A percentile compares a stretch with the other conserved stretches of the same genome.
These are phyloP conservation scores for Castanopsis chinensis DNA, from an alignment of 306 rosid genomes.

Conservation along the genomic window DNA sequence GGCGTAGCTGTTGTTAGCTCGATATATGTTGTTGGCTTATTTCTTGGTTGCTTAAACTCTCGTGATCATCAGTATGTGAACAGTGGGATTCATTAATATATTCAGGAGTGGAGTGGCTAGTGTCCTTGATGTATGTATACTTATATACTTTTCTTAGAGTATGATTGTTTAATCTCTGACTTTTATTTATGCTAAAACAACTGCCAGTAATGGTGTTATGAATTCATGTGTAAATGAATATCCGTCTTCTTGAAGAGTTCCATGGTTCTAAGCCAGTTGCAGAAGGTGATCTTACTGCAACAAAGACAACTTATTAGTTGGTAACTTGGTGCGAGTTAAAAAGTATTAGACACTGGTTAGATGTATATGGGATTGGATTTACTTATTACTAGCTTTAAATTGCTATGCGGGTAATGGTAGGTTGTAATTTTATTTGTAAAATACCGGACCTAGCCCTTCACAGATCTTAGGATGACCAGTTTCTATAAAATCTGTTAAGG, in stretches of 20 bases:
- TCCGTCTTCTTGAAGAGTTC: not conserved
- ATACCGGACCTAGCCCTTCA: too few relatives aligned
- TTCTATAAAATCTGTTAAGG: not conserved
- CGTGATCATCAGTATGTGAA: not conserved
- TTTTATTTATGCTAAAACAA: too few relatives aligned
- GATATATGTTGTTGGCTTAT: not conserved
- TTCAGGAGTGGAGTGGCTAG: too few relatives aligned
- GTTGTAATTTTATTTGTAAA: not conserved
- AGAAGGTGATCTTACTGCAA: not conserved
- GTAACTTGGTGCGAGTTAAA: not conserved
- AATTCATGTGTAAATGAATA: not conserved
- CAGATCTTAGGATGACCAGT: not conserved
- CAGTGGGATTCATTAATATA: not conserved
- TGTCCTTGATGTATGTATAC: too few relatives aligned
- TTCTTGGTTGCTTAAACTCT: not conserved
- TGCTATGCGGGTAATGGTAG: not conserved
- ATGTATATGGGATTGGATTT: too few relatives aligned
- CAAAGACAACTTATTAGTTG: not conserved
- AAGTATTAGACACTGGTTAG: not conserved
- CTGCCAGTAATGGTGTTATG: not conserved
- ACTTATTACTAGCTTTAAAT: too few relatives aligned
- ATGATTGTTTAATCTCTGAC: too few relatives aligned
- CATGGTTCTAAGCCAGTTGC: not conserved
- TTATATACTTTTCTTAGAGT: too few relatives aligned
- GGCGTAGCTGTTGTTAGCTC: not conserved